phyloP scores from a whole-genome alignment of 495 filamentous ascomycete species.

The Podospora sp. region DNA sequence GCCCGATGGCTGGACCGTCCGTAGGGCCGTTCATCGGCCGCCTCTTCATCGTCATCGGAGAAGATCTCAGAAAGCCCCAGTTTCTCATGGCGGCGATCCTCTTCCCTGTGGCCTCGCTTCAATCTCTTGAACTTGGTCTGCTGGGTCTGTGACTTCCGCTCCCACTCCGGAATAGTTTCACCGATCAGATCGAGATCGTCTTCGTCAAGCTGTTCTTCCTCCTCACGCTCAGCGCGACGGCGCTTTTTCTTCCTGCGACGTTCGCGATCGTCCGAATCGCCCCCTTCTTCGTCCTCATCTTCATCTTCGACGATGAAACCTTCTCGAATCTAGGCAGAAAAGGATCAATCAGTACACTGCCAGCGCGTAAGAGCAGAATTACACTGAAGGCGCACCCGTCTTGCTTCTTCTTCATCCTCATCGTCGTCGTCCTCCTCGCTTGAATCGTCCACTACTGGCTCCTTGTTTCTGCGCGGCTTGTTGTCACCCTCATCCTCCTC shows the following conservation, averaged over 20 bases:
- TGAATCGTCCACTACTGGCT: constrained; percentile 67
- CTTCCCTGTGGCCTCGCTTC: constrained; percentile 85
- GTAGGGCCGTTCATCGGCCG: constrained; percentile 59
- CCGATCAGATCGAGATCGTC: constrained; percentile 96
- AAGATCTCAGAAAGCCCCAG: constrained; percentile 88
- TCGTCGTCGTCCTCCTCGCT: constrained; percentile 97
- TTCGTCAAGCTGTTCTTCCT: constrained; percentile 88
- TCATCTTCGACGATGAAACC: constrained; percentile 96
- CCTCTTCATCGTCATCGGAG: constrained; percentile 88
- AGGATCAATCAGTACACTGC: not conserved
- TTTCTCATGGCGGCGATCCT: constrained; percentile 58
- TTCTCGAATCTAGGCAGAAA: constrained; percentile 67
- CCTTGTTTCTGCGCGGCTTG: constrained; percentile 50
- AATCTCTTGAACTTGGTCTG: constrained; percentile 93
- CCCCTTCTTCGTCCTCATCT: constrained; percentile 69
- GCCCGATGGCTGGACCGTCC: constrained; percentile 53
- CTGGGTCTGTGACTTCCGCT: constrained; percentile 57
- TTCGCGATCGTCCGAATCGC: constrained; percentile 64
- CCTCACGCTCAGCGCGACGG: constrained; percentile 72
- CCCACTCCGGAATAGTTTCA: constrained; percentile 69
- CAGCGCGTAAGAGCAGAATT: not conserved
- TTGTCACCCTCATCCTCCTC: constrained; percentile 79
- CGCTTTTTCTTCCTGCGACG: constrained; percentile 67
- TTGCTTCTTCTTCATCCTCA: constrained; percentile 82
- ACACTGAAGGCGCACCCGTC: constrained; percentile 39